Evolutionary conservation across 768 basidiomycete species (phyloP), one percentile per base, ranked within the genome.

Genomic region (Leccinum broughii): DNA sequence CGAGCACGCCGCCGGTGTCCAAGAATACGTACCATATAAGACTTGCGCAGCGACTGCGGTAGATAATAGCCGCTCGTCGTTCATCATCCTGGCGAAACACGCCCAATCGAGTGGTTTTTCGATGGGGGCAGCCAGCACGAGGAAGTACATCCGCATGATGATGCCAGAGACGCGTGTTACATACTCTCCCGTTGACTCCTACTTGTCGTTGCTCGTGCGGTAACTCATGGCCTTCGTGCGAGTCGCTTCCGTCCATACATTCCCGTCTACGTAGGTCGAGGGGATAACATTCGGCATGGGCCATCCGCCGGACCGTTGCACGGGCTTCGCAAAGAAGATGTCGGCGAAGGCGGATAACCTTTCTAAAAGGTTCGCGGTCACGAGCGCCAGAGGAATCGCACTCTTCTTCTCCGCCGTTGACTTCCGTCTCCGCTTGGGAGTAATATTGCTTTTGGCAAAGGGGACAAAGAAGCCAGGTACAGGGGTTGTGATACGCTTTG

Each of bases 401-500:
- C 90, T 89, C 32, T 86, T 85, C 68, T 90, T 87, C 74, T 95
- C 92, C 3, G 95, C 94, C 1, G 90, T 32, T 85, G 9, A 96
- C 92, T 74, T 98, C 96, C 0, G 88, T 90, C 77, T 97, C 95
- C 17, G 95, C 95, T 77, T 98, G 96, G 30, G 35, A 91, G 81
- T 49, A 98, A 81, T 61, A 98, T 87, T 17, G 86, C 79, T 70
- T 98, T 98, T 52, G 93, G 80, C 44, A 98, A 83, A n/a, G 93
- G 89, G 24, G 92, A 95, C 50, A 95, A 83, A 22, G 89, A 81
- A 54, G 93, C 91, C 52, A 80, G 72, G 71, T 94, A 95, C 56
- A 90, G 76, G n/a, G 71, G 64, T 41, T 64, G 62, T 11, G 73
- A 69, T 57, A 70, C 64, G 0, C 64, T 65, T 20, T 68, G 67